Evolutionary conservation across 2,329 filamentous ascomycete species (phyloP).

Genomic region (Colletotrichum paranaense): DNA sequence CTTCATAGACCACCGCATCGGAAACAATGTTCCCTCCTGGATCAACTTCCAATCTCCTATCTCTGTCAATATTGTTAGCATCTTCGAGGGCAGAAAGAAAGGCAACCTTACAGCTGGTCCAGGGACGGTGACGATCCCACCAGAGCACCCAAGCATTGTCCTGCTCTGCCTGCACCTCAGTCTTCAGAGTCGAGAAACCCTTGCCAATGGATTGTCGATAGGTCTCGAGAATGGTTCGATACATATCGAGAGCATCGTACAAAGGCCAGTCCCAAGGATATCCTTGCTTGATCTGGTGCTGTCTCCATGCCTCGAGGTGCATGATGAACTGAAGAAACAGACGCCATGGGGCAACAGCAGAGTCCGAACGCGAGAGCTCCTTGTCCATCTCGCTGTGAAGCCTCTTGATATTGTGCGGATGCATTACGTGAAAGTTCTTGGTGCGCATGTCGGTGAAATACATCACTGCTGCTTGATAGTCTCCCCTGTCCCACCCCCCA

Average conservation of each 20-base stretch:
- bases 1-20: not conserved
- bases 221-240: not conserved
- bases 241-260: not conserved
- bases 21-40: rapidly evolving
- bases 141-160: not conserved
- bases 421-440: no score
- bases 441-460: no score
- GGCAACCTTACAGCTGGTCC: not conserved
- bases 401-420: no score
- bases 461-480: no score
- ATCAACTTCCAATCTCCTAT: not conserved
- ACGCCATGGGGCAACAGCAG: no score
- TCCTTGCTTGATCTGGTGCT: not conserved
- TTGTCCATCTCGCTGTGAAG: not conserved
- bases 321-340: not conserved
- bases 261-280: not conserved
- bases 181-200: not conserved
- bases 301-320: not conserved
- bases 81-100: not conserved
- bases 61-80: not conserved
- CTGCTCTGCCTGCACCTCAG: not conserved
- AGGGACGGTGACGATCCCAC: not conserved
- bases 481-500: not conserved
- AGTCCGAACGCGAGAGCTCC: not conserved
- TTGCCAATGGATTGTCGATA: not conserved